Evolutionary conservation across 1,284 basidiomycete species (phyloP), one percentile per base, ranked within the genome.

Genomic region (Puccinia sorghi): DNA sequence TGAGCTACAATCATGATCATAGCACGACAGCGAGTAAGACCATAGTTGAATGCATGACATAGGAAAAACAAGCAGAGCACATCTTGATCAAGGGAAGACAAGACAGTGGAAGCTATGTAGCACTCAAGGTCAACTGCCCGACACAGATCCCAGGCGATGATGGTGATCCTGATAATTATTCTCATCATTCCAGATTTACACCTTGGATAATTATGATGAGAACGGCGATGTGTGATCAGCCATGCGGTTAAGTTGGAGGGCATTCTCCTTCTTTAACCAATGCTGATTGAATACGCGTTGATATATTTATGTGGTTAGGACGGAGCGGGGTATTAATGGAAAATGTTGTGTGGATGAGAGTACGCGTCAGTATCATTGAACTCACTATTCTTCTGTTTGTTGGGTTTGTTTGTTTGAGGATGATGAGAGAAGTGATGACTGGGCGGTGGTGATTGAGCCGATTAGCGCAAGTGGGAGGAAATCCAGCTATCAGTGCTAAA

Each of bases 301-400:
- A 43, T 46, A 7, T 64, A 64, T 64, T n/a, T n/a, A n/a, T n/a
- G 61, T 64, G 61, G 61, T 64, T 64, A 64, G 61, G 61, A 46
- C 39, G 61, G 61, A 39, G 39, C 5, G 25, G 37, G 25, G 37
- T 11, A 32, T 17, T n/a, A 32, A 39, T 11, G 2, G 41, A 64
- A 27, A 64, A 43, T 46, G 61, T 41, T 41, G 15, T 32, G 41
- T 22, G 39, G 41, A 64, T 64, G 22, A 41, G 59, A 63, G 32
- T 17, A 64, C 61, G 61, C 39, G 61, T 63, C 27, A 41, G 27
- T 63, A 9, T 2, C 4, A 64, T 43, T 64, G 61, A 64, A 64
- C 61, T 64, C 41, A 64, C 61, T 22, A n/a, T n/a, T n/a, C n/a
- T 46, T 64, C 20, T 43, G 39, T 39, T 43, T 64, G 37, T 64